A percentile compares a stretch with the other conserved stretches of the same genome.
These are phyloP conservation scores for Cupressus sempervirens DNA, from an alignment of 75 land plant species.

Conservation along the genomic window DNA sequence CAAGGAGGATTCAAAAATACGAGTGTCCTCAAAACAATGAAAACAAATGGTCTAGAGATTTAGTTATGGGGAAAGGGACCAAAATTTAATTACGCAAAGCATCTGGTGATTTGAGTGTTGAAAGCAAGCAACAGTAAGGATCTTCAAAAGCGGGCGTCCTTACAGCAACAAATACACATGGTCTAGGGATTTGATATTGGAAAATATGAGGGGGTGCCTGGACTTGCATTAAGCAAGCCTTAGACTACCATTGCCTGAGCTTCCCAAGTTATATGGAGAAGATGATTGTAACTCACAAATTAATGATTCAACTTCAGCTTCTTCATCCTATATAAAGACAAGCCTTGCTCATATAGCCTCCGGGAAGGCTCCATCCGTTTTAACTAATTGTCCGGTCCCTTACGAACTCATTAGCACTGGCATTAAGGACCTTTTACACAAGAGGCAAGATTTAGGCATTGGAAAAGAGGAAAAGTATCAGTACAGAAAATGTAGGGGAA, in stretches of 20 bases:
- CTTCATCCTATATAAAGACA: neutral
- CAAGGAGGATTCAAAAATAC: neutral
- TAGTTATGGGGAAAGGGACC: neutral
- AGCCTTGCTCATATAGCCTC: neutral
- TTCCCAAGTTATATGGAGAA: neutral
- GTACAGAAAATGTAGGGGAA: neutral
- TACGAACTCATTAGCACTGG: neutral
- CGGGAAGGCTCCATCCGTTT: neutral
- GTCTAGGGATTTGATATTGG: neutral
- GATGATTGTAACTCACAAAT: neutral
- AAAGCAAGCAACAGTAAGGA: neutral
- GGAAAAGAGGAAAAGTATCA: neutral
- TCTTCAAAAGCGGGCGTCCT: neutral
- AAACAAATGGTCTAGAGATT: neutral
- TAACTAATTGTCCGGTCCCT: neutral
- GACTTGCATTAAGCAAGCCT: neutral
- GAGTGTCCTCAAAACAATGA: neutral
- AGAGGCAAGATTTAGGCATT: neutral
- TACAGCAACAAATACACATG: no score
- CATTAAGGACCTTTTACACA: neutral
- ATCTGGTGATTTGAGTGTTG: neutral
- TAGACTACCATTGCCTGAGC: neutral
- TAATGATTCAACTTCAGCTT: neutral
- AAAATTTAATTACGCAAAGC: neutral
- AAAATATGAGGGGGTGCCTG: neutral